A percentile compares a stretch with the other conserved stretches of the same genome.
These are phyloP conservation scores for Neofusicoccum sp. DNA, from an alignment of 2,329 filamentous ascomycete genomes.

Conservation along the genomic window DNA sequence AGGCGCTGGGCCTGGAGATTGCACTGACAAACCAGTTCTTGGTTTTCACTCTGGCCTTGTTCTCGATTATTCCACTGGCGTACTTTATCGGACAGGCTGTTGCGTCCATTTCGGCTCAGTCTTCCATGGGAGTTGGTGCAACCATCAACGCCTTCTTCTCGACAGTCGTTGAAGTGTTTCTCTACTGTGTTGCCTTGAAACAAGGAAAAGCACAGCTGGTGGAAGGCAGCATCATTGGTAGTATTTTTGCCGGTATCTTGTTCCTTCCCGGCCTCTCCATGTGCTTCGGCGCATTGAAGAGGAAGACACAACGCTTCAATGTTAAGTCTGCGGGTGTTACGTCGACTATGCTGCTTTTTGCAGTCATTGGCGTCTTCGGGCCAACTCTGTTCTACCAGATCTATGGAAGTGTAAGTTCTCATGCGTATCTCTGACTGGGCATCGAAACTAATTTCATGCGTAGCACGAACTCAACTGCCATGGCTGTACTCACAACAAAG, in stretches of 20 bases:
- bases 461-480: constrained; percentile 89
- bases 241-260: constrained; percentile 94
- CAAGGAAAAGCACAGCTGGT: constrained; percentile 93
- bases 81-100: constrained; percentile 99
- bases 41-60: constrained; percentile 78
- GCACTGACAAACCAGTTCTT: constrained; percentile 82
- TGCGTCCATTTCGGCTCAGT: constrained; percentile 96
- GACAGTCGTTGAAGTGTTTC: constrained; percentile 94
- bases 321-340: constrained; percentile 94
- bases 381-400: constrained; percentile 98
- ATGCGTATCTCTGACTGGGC: no score
- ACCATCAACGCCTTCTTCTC: constrained; percentile 99
- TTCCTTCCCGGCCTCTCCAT: constrained; percentile 95
- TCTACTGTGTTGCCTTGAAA: constrained; percentile 91
- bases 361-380: constrained; percentile 91
- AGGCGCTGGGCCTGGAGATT: constrained; percentile 68
- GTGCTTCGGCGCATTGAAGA: constrained; percentile 97
- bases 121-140: constrained; percentile 95
- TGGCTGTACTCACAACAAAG: constrained; percentile 60
- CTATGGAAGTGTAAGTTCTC: constrained; percentile 74
- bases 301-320: constrained; percentile 98
- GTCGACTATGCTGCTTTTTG: constrained; percentile 96
- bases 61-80: constrained; percentile 93
- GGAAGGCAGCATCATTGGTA: constrained; percentile 95
- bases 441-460: constrained; percentile 38